Conservation (phyloP, 139 green algal genomes). For the Closterium sp. region DNA sequence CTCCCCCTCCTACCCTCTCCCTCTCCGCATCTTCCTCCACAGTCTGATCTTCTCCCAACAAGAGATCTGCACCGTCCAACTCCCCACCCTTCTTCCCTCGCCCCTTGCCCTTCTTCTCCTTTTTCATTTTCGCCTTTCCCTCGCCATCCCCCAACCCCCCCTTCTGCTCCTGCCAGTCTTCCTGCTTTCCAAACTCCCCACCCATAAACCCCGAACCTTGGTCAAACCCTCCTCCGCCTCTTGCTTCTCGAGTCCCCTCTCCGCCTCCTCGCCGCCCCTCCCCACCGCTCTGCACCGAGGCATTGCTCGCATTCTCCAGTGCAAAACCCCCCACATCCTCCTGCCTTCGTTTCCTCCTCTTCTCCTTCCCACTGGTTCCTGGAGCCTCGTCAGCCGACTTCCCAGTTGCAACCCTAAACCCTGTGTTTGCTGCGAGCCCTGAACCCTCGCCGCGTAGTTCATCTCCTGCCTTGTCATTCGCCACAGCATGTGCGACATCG, state of each 20-base stretch:
- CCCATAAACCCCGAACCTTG: background rate
- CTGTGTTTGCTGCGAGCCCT: background rate
- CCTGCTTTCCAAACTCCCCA: background rate
- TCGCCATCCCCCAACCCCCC: background rate
- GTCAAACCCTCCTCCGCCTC: background rate
- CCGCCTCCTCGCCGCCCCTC: background rate
- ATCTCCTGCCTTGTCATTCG: background rate
- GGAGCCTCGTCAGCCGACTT: background rate
- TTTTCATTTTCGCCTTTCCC: slow-evolving; percentile 30
- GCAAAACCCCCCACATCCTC: background rate
- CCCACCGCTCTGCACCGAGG: background rate
- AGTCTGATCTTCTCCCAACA: background rate
- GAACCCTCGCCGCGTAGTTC: background rate
- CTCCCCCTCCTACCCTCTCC: background rate
- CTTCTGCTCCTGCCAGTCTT: background rate
- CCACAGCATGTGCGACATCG: background rate
- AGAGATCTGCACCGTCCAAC: background rate
- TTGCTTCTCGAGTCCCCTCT: too few species aligned
- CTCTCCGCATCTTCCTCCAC: slow-evolving; percentile 15
- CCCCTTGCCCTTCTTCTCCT: background rate
- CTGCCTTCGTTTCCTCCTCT: background rate
- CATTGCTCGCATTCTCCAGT: background rate
- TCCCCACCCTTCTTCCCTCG: slow-evolving; percentile 1
- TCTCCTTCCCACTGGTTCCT: background rate
- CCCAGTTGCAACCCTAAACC: background rate